A percentile compares a stretch with the other conserved stretches of the same genome.
phyloP scores from a whole-genome alignment of 495 filamentous ascomycete species.

The Bryoglossum gracile region DNA sequence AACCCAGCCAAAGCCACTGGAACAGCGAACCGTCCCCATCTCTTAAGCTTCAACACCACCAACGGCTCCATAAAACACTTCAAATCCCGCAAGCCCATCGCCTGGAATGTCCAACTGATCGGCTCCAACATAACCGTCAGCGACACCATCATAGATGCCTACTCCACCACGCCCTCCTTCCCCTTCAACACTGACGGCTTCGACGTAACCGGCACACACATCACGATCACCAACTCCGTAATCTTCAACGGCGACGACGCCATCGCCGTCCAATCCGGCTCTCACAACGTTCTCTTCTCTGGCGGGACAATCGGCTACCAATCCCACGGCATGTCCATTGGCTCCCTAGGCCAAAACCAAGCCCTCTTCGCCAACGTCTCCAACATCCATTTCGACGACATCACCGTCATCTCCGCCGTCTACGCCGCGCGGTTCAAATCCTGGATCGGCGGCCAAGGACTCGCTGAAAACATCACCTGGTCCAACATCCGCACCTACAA shows the following conservation, averaged over 20 bases:
- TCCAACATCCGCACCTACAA: conserved; percentile 36
- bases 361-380: conserved; percentile 22
- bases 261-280: conserved; percentile 32
- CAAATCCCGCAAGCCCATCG: conserved; percentile 38
- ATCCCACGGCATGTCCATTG: conserved; percentile 38
- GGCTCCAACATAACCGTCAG: conserved; percentile 33
- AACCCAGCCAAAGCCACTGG: conserved; percentile 33
- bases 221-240: conserved; percentile 31
- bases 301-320: conserved; percentile 35
- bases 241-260: conserved; percentile 41
- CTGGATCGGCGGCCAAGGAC: conserved; percentile 34
- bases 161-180: conserved; percentile 31
- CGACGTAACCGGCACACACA: conserved; percentile 32
- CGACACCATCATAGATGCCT: conserved; percentile 36
- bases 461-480: conserved; percentile 37
- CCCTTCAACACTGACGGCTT: conserved; percentile 42
- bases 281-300: conserved; percentile 32
- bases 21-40: conserved; percentile 31
- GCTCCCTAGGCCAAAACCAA: conserved; percentile 34
- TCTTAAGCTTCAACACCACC: conserved; percentile 34
- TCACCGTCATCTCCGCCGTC: conserved; percentile 33
- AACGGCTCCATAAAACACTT: conserved; percentile 31
- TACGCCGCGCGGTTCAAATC: conserved; percentile 39
- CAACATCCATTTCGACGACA: conserved; percentile 34
- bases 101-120: conserved; percentile 34